phyloP scores from a whole-genome alignment of 495 filamentous ascomycete genomes.

The Xylaria cubensis region DNA sequence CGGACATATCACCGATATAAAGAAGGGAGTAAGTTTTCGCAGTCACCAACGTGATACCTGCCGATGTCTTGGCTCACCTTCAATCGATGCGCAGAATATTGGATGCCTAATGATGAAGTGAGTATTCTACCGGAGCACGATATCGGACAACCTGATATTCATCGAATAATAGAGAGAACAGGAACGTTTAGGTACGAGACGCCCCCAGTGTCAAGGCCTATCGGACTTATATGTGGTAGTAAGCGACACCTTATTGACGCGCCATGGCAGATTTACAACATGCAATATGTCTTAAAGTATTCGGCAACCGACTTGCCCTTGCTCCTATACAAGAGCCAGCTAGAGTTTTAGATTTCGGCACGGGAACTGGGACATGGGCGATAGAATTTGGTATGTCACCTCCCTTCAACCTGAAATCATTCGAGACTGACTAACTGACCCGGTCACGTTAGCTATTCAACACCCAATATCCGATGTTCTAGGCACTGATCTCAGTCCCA shows the following conservation, averaged over 20 bases:
- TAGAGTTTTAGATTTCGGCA: slow-evolving; percentile 53
- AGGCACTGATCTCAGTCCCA: slow-evolving; percentile 57
- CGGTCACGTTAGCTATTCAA: background rate
- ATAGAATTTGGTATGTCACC: slow-evolving; percentile 53
- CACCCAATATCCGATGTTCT: slow-evolving; percentile 39
- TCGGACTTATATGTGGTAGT: background rate
- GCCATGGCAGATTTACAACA: slow-evolving; percentile 56
- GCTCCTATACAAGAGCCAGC: slow-evolving; percentile 27
- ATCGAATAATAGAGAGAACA: slow-evolving; percentile 22
- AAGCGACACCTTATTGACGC: background rate
- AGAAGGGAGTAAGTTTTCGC: slow-evolving; percentile 41
- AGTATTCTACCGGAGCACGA: slow-evolving; percentile 11
- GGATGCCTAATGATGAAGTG: slow-evolving; percentile 40
- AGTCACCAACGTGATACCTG: background rate
- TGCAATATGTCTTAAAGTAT: slow-evolving; percentile 82
- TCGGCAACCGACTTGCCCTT: slow-evolving; percentile 70
- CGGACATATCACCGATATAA: slow-evolving; percentile 47
- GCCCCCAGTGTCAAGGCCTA: background rate
- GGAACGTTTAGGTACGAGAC: slow-evolving; percentile 26
- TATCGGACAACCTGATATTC: background rate
- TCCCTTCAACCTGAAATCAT: slow-evolving; percentile 18
- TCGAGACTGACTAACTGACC: background rate
- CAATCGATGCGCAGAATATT: slow-evolving; percentile 35
- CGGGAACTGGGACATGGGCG: slow-evolving; percentile 56
- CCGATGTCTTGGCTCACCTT: slow-evolving; percentile 11